A percentile compares a stretch with the other conserved stretches of the same genome.
phyloP scores from a whole-genome alignment of 768 basidiomycete genomes.

The Tricholoma sp. region DNA sequence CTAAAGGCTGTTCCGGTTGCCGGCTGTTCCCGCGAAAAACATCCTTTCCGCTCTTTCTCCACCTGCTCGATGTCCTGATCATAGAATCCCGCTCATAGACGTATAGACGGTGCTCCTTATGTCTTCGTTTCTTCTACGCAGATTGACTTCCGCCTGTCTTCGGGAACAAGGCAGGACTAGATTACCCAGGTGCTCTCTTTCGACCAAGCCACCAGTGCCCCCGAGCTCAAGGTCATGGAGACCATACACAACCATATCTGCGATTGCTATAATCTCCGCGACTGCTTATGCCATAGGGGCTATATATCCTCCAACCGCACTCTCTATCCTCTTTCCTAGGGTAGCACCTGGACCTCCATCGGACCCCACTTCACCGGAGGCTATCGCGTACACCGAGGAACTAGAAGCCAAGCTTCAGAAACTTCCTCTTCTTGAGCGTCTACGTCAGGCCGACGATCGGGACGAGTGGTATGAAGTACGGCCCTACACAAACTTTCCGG shows the following conservation, averaged over 20 bases:
- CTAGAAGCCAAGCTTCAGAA: constrained; percentile 66
- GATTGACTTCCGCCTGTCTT: constrained; percentile 1
- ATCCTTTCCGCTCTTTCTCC: too few species aligned
- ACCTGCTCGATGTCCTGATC: too few species aligned
- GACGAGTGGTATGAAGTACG: constrained; percentile 73
- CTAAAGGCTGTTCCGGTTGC: too few species aligned
- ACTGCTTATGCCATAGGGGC: constrained; percentile 53
- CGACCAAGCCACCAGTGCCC: constrained; percentile 8
- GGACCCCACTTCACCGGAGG: constrained; percentile 51
- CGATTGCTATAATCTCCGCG: constrained; percentile 28
- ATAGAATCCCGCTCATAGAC: background rate
- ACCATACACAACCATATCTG: constrained; percentile 23
- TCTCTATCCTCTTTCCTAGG: constrained; percentile 71
- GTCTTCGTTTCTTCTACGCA: constrained; percentile 7
- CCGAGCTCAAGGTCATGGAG: constrained; percentile 18
- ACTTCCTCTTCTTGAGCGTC: constrained; percentile 56
- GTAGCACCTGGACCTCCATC: constrained; percentile 64
- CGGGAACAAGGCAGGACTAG: background rate
- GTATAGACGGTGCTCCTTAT: constrained; percentile 1
- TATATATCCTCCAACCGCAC: constrained; percentile 62
- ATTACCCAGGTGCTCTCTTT: background rate
- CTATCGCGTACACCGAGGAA: constrained; percentile 47
- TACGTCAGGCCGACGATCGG: constrained; percentile 49
- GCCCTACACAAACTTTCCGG: constrained; percentile 67
- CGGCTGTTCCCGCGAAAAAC: too few species aligned